phyloP scores from a whole-genome alignment of 1,284 basidiomycete species.

The Phlebopus sp. region DNA sequence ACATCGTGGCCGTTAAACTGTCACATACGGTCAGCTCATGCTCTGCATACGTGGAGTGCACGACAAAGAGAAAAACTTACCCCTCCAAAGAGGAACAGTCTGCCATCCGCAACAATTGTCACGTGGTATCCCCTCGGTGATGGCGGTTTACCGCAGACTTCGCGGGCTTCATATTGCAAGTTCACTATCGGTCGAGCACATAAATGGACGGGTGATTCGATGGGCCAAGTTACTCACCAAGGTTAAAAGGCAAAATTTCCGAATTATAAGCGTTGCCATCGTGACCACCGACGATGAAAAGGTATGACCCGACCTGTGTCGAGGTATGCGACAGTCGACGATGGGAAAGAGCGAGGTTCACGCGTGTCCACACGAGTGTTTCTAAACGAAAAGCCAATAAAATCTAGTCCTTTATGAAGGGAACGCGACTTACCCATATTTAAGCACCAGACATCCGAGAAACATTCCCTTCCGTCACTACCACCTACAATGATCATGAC shows the following conservation, averaged over 20 bases:
- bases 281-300: conserved; percentile 89
- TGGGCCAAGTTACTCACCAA: conserved; percentile 50
- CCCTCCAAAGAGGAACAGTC: conserved; percentile 86
- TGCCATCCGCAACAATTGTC: conserved; percentile 76
- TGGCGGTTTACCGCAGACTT: conserved; percentile 67
- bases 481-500: conserved; percentile 84
- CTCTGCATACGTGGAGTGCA: not conserved
- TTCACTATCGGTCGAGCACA: conserved; percentile 48
- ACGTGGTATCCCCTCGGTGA: conserved; percentile 81
- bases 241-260: conserved; percentile 83
- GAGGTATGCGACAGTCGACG: conserved; percentile 84
- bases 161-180: conserved; percentile 61
- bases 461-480: conserved; percentile 76
- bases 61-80: conserved; percentile 17
- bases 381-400: conserved; percentile 41
- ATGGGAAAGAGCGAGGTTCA: conserved; percentile 54
- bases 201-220: conserved; percentile 1
- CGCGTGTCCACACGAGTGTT: conserved; percentile 66
- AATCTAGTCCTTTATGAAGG: not conserved
- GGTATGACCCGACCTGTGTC: conserved; percentile 90
- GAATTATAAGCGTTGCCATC: conserved; percentile 76
- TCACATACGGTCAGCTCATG: not conserved
- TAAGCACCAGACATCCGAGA: conserved; percentile 85
- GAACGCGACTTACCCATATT: conserved; percentile 65
- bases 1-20: conserved; percentile 75